Conservation (phyloP, 2,329 filamentous ascomycete genomes). For the Xylaria polymorpha region DNA sequence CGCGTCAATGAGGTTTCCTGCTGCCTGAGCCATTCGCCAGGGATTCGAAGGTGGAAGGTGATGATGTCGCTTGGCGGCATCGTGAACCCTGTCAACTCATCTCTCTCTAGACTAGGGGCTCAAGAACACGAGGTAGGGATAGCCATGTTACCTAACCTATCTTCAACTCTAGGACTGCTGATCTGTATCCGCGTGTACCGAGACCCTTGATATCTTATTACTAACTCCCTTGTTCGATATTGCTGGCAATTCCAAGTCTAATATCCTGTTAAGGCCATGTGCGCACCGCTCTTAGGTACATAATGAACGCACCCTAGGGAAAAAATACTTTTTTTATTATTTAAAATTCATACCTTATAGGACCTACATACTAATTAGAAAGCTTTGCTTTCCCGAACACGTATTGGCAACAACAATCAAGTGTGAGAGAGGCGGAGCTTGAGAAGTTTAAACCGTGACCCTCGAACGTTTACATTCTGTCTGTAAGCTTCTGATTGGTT, state of each 20-base stretch:
- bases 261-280: not conserved
- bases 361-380: no score
- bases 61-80: conserved; percentile 17
- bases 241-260: conserved; percentile 14
- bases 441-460: no score
- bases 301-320: no score
- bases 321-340: no score
- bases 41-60: conserved; percentile 16
- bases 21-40: conserved; percentile 16
- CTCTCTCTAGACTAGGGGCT: conserved; percentile 21
- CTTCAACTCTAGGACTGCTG: conserved; percentile 10
- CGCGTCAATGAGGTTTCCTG: conserved; percentile 9
- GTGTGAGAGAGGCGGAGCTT: no score
- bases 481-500: no score
- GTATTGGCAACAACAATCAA: no score
- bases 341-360: no score
- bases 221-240: conserved; percentile 22
- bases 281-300: no score
- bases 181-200: conserved; percentile 23
- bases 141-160: conserved; percentile 20
- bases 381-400: no score
- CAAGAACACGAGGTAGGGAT: conserved; percentile 24
- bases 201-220: conserved; percentile 21
- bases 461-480: no score
- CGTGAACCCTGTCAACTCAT: conserved; percentile 20